Conservation (phyloP, 129 eudicot species). For the Lactuca sativa region DNA sequence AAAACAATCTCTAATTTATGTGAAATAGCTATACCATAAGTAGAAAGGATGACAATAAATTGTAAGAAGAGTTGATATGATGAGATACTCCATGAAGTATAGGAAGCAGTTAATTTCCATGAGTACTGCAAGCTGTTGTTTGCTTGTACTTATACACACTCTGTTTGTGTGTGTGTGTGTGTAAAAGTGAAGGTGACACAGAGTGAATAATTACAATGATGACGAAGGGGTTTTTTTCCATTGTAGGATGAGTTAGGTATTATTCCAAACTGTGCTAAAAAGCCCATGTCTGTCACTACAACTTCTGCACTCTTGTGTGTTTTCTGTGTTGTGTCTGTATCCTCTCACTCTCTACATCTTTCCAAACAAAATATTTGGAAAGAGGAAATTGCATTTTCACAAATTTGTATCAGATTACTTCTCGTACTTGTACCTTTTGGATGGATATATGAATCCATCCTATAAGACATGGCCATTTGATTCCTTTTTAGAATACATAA, state of each 20-base stretch:
- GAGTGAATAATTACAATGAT: slow-evolving; percentile 40
- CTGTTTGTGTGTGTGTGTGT: slow-evolving; percentile 14
- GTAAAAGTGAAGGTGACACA: slow-evolving; percentile 35
- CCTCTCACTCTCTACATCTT: slow-evolving; percentile 6
- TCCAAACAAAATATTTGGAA: slow-evolving; percentile 23
- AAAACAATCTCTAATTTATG: slow-evolving; percentile 8
- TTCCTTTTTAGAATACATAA: slow-evolving; percentile 3
- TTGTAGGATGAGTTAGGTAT: slow-evolving; percentile 44
- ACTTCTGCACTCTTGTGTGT: slow-evolving; percentile 21
- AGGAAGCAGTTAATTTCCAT: slow-evolving; percentile 38
- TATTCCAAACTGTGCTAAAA: slow-evolving; percentile 46
- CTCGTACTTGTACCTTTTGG: slow-evolving; percentile 25
- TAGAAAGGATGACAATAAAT: slow-evolving; percentile 34
- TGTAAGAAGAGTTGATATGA: slow-evolving; percentile 28
- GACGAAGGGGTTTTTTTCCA: slow-evolving; percentile 48
- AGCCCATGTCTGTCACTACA: slow-evolving; percentile 51
- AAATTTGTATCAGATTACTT: slow-evolving; percentile 16
- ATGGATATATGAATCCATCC: slow-evolving; percentile 29
- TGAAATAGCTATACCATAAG: slow-evolving; percentile 18
- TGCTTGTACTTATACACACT: slow-evolving; percentile 25
- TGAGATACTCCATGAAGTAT: slow-evolving; percentile 37
- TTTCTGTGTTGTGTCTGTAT: slow-evolving; percentile 13
- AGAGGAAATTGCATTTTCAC: slow-evolving; percentile 40
- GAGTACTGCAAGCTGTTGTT: slow-evolving; percentile 40
- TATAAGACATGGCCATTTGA: slow-evolving; percentile 3